Evolutionary conservation across 306 rosid genomes (phyloP).

Genomic region (Dryas alaskensis): DNA sequence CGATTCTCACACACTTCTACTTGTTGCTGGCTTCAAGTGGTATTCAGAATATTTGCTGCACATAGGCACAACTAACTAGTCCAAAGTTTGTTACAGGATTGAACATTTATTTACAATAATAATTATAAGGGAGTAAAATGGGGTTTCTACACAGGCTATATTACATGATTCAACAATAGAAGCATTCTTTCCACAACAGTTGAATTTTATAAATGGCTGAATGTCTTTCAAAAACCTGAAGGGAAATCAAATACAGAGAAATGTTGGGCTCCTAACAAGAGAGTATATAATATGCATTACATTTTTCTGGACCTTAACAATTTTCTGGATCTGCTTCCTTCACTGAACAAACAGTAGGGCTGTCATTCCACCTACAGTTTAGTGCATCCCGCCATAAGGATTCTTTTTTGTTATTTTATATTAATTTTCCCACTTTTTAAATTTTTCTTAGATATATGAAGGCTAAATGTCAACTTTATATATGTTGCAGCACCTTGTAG

Average conservation of each 20-base stretch:
- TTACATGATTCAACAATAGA: background rate
- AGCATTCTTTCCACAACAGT: background rate
- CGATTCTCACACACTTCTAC: no score
- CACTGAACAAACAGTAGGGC: background rate
- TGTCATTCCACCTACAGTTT: background rate
- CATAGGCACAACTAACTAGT: background rate
- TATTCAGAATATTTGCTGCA: background rate
- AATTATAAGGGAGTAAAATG: no score
- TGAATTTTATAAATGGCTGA: background rate
- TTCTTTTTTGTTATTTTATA: background rate
- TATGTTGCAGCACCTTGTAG: conserved; percentile 66
- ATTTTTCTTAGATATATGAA: conserved; percentile 14
- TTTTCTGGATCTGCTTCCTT: background rate
- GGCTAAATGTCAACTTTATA: conserved; percentile 28
- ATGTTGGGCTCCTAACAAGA: background rate
- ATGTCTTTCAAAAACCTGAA: background rate
- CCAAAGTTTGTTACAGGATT: background rate
- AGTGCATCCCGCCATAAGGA: background rate
- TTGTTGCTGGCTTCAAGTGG: no score
- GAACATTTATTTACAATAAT: background rate
- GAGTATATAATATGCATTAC: background rate
- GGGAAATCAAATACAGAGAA: background rate
- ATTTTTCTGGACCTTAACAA: background rate
- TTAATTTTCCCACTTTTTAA: background rate
- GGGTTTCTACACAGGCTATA: background rate